These are phyloP conservation scores for Physcomitrium patens DNA, from an alignment of 225 moss, liverwort and hornwort species.

Conservation along the genomic window DNA sequence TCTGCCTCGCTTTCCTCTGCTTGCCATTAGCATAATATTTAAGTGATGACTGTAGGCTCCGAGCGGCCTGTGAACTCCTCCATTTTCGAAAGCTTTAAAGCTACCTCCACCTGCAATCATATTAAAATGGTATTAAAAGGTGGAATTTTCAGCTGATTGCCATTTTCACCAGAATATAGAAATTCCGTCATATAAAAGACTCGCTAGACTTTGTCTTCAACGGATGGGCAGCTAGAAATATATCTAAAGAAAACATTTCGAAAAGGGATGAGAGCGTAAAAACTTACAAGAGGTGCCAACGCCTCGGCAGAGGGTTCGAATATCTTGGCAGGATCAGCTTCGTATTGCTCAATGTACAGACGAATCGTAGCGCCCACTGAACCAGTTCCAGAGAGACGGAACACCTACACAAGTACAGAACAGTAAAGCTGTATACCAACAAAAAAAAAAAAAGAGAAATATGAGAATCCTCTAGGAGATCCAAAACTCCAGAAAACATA, in stretches of 20 bases:
- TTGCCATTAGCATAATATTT: slow-evolving; percentile 29
- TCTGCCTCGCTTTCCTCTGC: slow-evolving; percentile 40
- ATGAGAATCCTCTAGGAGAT: neutral
- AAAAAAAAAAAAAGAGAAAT: neutral
- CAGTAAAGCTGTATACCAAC: neutral
- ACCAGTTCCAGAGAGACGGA: slow-evolving; percentile 97
- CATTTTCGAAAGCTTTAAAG: slow-evolving; percentile 84
- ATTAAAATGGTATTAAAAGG: neutral
- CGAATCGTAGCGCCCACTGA: slow-evolving; percentile 96
- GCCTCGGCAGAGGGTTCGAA: slow-evolving; percentile 82
- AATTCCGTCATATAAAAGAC: neutral
- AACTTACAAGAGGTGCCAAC: slow-evolving; percentile 82
- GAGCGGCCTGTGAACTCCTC: slow-evolving; percentile 89
- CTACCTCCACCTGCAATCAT: slow-evolving; percentile 68
- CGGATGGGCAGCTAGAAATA: neutral
- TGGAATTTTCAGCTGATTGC: too few species aligned
- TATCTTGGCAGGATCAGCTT: slow-evolving; percentile 76
- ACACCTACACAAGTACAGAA: slow-evolving; percentile 52
- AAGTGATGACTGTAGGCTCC: slow-evolving; percentile 93
- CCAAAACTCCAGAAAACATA: neutral
- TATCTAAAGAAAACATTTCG: neutral
- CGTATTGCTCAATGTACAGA: slow-evolving; percentile 95
- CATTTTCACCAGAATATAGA: neutral
- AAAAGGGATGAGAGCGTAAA: neutral
- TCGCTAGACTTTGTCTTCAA: neutral